phyloP scores from a whole-genome alignment of 768 basidiomycete genomes.

The Tulasnella calospora region DNA sequence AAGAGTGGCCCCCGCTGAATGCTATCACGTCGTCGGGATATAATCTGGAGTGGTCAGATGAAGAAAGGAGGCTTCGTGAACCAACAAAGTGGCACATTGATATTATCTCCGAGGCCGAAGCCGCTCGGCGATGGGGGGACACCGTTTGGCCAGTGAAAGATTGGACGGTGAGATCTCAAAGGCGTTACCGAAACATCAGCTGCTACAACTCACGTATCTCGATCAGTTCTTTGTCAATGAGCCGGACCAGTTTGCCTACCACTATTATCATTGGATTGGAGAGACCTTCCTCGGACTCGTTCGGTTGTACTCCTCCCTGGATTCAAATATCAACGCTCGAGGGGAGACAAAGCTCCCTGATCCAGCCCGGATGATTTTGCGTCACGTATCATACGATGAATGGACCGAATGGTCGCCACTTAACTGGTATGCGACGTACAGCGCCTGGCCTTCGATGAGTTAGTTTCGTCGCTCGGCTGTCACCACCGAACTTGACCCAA shows the following conservation, averaged over 20 bases:
- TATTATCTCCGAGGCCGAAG: conserved; percentile 64
- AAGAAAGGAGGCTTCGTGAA: conserved; percentile 51
- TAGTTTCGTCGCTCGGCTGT: conserved; percentile 58
- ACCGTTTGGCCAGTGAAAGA: conserved; percentile 69
- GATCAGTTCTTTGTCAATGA: conserved; percentile 81
- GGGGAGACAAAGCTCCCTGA: conserved; percentile 54
- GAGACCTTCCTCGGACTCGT: conserved; percentile 58
- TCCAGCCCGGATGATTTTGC: conserved; percentile 71
- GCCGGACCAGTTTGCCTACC: conserved; percentile 64
- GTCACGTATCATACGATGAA: conserved; percentile 51
- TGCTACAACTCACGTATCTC: conserved; percentile 44
- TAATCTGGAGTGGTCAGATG: conserved; percentile 52
- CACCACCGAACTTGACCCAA: background rate
- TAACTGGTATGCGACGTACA: conserved; percentile 66
- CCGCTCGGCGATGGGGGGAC: conserved; percentile 61
- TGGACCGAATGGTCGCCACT: conserved; percentile 46
- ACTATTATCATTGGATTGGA: conserved; percentile 21
- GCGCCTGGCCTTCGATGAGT: conserved; percentile 66
- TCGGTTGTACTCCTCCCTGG: conserved; percentile 66
- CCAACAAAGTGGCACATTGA: conserved; percentile 76
- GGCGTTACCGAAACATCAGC: conserved; percentile 31
- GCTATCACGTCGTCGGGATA: conserved; percentile 67
- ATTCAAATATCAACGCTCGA: conserved; percentile 38
- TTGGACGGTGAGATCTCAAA: conserved; percentile 48
- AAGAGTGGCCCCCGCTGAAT: conserved; percentile 56